Base-by-base conservation (phyloP, 208 protist genomes). In the Leishmania tarentolae region DNA sequence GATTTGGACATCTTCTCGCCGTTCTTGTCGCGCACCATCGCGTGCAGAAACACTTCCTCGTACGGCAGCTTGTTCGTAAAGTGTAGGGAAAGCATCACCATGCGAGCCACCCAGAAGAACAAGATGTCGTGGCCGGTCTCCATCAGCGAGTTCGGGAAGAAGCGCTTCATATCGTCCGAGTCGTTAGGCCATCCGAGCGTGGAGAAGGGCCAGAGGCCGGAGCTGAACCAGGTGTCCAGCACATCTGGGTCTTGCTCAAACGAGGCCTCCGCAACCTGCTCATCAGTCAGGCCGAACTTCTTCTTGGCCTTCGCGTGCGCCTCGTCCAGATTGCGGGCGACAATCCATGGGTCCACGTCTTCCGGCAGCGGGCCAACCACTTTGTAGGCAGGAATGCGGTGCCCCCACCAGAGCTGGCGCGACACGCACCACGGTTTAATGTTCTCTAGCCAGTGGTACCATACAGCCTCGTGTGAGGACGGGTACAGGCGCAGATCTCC, bases 61-160 rank as follows among this genome's bases (percentile, higher is more conserved):
- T 99, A 99, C n/a, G 99, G 99, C 44, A 99, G 90, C 84, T 99
- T 79, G 44, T 90, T 95, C 21, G 95, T 99, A 42, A 99, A 93
- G 80, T 99, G 87, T 17, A 99, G 86, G 69, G 98, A 98, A 72
- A 99, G 97, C 99, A 99, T 99, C n/a, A 99, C 99, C 99, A 99
- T 99, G 78, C 99, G 91, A 28, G 99, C 99, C 7, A 99, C 99
- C 99, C 99, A 99, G 93, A 99, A 99, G 93, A 99, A 99, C 40
- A 99, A 79, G 83, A 99, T 99, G 90, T 99, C 99, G 74, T 97
- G 86, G 35, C 99, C 99, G 31, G 99, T 99, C 92, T 99, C 99
- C 77, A 99, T 96, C 13, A 99, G 78, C 31, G 88, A 84, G 50
- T 88, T 98, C 57, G 99, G 99, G 87, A 99, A 99, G 89, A 99